phyloP scores from a whole-genome alignment of 2,329 filamentous ascomycete species.

The Phoma sp. region DNA sequence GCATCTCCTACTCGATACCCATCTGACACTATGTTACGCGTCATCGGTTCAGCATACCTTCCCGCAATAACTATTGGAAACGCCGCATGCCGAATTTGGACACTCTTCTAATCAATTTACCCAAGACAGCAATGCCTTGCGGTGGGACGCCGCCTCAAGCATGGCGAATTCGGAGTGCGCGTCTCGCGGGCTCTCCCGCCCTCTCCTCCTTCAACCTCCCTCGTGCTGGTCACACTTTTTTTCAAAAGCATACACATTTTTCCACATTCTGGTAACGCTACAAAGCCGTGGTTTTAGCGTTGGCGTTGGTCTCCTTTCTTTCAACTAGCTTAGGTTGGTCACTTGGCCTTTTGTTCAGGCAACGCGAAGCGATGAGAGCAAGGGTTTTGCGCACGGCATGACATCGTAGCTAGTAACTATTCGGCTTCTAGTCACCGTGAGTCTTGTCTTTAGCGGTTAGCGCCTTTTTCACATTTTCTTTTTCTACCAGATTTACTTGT shows the following conservation, averaged over 20 bases:
- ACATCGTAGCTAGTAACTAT: neutral
- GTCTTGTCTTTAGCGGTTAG: neutral
- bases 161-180: neutral
- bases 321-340: slow-evolving; percentile 3
- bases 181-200: slow-evolving; percentile 7
- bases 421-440: neutral
- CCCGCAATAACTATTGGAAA: neutral
- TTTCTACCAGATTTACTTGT: neutral
- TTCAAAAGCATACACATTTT: slow-evolving; percentile 9
- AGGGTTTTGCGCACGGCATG: slow-evolving; percentile 4
- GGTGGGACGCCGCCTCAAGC: slow-evolving; percentile 11
- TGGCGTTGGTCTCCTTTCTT: slow-evolving; percentile 15
- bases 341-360: slow-evolving; percentile 5
- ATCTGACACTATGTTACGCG: slow-evolving; percentile 19
- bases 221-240: slow-evolving; percentile 17
- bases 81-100: neutral
- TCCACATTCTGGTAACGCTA: slow-evolving; percentile 8
- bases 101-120: slow-evolving; percentile 6
- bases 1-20: slow-evolving; percentile 29
- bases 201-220: neutral
- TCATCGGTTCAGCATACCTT: slow-evolving; percentile 11
- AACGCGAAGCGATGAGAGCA: slow-evolving; percentile 2
- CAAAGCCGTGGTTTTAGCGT: slow-evolving; percentile 12
- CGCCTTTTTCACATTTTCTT: neutral
- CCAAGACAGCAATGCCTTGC: slow-evolving; percentile 5